phyloP scores from a whole-genome alignment of 352 stramenopile genomes.

The Globisporangium nagaii region DNA sequence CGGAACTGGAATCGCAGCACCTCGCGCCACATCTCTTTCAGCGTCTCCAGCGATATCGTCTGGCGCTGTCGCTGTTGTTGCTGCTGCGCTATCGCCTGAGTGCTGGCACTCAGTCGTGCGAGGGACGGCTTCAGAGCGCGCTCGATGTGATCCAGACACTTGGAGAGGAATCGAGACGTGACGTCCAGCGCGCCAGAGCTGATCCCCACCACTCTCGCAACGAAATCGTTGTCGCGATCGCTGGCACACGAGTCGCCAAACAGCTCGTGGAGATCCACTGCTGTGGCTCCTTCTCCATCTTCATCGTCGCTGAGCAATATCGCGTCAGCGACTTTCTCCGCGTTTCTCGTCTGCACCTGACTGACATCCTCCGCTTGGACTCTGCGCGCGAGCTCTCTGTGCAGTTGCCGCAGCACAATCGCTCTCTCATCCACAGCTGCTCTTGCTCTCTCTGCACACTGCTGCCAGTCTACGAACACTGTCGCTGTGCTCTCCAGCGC shows the following conservation, averaged over 20 bases:
- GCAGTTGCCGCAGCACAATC: background rate
- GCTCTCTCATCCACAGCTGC: background rate
- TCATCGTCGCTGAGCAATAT: background rate
- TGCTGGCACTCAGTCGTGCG: background rate
- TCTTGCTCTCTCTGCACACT: background rate
- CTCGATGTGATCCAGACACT: conserved; percentile 1
- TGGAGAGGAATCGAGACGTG: conserved; percentile 1
- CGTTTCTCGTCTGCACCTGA: background rate
- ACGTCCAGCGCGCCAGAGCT: conserved; percentile 1
- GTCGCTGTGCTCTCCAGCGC: conserved; percentile 3
- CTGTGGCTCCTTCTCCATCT: background rate
- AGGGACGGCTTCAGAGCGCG: background rate
- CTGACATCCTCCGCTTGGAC: background rate
- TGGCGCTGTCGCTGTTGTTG: background rate
- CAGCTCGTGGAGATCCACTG: background rate
- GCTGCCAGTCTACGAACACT: background rate
- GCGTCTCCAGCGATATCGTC: background rate
- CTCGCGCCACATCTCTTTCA: background rate
- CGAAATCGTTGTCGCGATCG: conserved; percentile 1
- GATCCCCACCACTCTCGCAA: background rate
- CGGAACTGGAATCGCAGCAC: background rate
- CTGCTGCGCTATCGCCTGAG: background rate
- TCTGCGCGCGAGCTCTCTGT: background rate
- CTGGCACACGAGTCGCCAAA: background rate
- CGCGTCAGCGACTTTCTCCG: background rate